Base-by-base conservation (phyloP, 306 rosid species). In the Luffa aegyptiaca region DNA sequence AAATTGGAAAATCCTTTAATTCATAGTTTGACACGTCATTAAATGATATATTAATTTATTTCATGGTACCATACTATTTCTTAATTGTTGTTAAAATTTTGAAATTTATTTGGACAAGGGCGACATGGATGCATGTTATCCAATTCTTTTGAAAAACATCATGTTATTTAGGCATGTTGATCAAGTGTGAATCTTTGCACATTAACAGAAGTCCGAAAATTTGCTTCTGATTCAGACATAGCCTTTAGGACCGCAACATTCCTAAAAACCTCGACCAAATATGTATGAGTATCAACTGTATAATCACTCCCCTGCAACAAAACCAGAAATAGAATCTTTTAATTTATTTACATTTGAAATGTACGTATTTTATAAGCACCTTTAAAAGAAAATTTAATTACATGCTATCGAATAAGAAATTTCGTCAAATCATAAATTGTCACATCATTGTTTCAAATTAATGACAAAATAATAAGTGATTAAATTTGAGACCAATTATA, bases 161-260 rank as follows among this genome's bases (percentile, higher is more conserved):
- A 6, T 6, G 63, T 4, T 57, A 57, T 18, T 10, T 18, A 57
- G 33, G 3, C 20, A n/a, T 57, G 63, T 33, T 26, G 31, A 26
- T 57, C 66, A 76, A 70, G 80, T 89, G 83, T 91, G 83, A 90
- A 93, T 77, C 83, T 90, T 62, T 90, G 91, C 76, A 93, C 95
- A 1, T 71, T 81, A 84, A 90, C 92, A 61, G 81, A 84, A 46
- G 89, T 91, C 14, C 98, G 96, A 66, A 89, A 81, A 84, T 75
- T 89, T 44, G 86, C n/a, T 82, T 97, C 98, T 2, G 98, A 93
- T 72, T 92, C 98, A 81, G 90, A 90, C 97, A 92, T 92, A 71
- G 98, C 98, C 85, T 87, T 93, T 26, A 92, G 88, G 78, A 93
- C 86, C 51, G 96, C 97, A 86, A 93, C 97, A 80, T 93, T 97